phyloP scores from a whole-genome alignment of 116 monocot species.

The Posidonia oceanica region DNA sequence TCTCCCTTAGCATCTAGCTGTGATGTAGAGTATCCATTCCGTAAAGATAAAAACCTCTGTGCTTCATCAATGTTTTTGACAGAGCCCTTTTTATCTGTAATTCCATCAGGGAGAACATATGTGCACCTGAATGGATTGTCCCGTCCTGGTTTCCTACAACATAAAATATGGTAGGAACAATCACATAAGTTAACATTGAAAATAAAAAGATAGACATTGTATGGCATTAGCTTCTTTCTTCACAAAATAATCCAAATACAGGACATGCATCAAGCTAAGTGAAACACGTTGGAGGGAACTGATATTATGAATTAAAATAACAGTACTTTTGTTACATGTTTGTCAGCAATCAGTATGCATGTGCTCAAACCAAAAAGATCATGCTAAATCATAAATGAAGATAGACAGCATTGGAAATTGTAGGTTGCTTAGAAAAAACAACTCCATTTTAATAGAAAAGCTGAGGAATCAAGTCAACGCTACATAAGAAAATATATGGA shows the following conservation, averaged over 20 bases:
- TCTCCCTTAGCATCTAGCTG: constrained; percentile 14
- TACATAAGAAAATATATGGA: too few species aligned
- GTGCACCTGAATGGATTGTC: constrained; percentile 79
- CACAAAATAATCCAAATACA: neutral
- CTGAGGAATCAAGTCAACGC: too few species aligned
- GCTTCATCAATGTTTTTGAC: constrained; percentile 78
- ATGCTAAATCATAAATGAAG: too few species aligned
- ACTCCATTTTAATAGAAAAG: too few species aligned
- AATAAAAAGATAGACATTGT: too few species aligned
- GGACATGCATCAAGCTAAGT: neutral
- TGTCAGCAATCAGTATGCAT: too few species aligned
- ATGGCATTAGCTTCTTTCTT: too few species aligned
- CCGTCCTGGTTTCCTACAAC: constrained; percentile 9
- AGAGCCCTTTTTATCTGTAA: constrained; percentile 72
- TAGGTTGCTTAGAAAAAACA: too few species aligned
- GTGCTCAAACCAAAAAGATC: too few species aligned
- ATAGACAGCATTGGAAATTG: too few species aligned
- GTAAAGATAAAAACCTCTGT: constrained; percentile 40
- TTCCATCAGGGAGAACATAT: constrained; percentile 93
- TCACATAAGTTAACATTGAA: neutral
- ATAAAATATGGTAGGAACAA: neutral
- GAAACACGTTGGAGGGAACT: neutral
- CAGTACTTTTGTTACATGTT: too few species aligned
- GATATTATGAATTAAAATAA: too few species aligned
- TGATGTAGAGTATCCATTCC: constrained; percentile 14